Evolutionary conservation across 352 stramenopile species (phyloP), one percentile per base, ranked within the genome.

Genomic region (Globisporangium nagaii): DNA sequence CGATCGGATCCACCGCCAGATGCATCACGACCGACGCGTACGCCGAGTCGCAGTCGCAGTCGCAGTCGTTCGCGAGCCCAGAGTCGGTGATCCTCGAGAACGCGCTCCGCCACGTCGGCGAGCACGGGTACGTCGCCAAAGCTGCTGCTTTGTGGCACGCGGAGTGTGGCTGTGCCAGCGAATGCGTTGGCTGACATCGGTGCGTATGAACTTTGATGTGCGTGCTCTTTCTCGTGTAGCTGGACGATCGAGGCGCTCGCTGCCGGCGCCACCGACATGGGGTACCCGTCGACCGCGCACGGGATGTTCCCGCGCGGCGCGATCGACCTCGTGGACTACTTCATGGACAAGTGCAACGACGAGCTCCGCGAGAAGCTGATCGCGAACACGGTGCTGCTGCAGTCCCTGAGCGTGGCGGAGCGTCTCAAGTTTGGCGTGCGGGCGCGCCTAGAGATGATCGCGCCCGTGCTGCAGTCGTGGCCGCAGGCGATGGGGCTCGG

Each of bases 321-420:
- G 32, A 72, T 90, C n/a, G 82, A 93, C 34, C 62, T 95, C 20
- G 84, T 93, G 15, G 76, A 93, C 50, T 88, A 76, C 63, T 95
- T 90, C 52, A 95, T 95, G 84, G 79, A 95, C 62, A 75, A 75
- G 50, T 72, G 80, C 49, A 64, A 79, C 53, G 51, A 71, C 49
- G 60, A 87, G 49, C 66, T 89, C 28, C 81, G 75, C n/a, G 56
- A 70, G 34, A 77, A 68, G 61, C 60, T 90, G n/a, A 70, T 81
- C 51, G 56, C 55, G 19, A 75, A 83, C 66, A 87, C 75, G 53
- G 66, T 77, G 1, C 56, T 75, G 59, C 63, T 90, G 35, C 79
- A 89, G 56, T 54, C 52, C 25, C 88, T 92, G 79, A 68, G 62
- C 17, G 77, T 88, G 32, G 69, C 80, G n/a, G 84, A 95, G 46